Base-by-base conservation (phyloP, 2,329 filamentous ascomycete genomes). In the Arthrobotrys sphaeroides region DNA sequence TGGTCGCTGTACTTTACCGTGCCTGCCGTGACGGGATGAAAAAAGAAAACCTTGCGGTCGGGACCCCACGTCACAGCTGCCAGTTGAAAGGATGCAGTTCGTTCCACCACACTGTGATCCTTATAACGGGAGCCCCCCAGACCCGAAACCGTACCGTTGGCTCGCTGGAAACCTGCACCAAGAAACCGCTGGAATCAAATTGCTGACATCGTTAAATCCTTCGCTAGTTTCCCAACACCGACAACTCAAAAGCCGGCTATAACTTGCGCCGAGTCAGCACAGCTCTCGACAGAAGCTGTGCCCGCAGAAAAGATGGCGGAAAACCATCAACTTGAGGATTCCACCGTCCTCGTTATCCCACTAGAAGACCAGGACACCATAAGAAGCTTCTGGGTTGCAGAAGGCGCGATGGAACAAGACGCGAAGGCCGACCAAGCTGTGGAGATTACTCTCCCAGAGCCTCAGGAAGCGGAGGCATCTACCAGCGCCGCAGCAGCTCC, bases 361-460 rank as follows among this genome's bases (percentile, higher is more conserved):
- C 16, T 43, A 20, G 69, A 73, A 43, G 69, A 73, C 4, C 61
- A 73, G 38, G 69, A 73, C 12, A n/a, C 42, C 4, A 45, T 73
- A 12, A 73, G 60, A 20, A 61, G n/a, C 18, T 60, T 73, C 12
- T 67, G 51, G 69, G 42, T 18, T 4, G 12, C 45, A n/a, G 33
- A 51, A 5, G 69, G 59, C 51, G 51, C 7, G 1, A 66, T 73
- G 60, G 69, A 73, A 28, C 61, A 67, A 10, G 61, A 73, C 3
- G 43, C 36, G 18, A 61, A 38, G 42, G 36, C 42, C 3, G 60
- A 36, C 3, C 26, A 43, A 10, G 51, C 68, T 12, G 69, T 73
- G 10, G 69, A 73, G 18, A 73, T 73, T 22, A 73, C 69, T 20
- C 61, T 73, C 20, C 53, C 61, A 12, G 69, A 73, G 36, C 43